Evolutionary conservation across 495 filamentous ascomycete species (phyloP), one percentile per base, ranked within the genome.

Genomic region (Platismatia glauca): DNA sequence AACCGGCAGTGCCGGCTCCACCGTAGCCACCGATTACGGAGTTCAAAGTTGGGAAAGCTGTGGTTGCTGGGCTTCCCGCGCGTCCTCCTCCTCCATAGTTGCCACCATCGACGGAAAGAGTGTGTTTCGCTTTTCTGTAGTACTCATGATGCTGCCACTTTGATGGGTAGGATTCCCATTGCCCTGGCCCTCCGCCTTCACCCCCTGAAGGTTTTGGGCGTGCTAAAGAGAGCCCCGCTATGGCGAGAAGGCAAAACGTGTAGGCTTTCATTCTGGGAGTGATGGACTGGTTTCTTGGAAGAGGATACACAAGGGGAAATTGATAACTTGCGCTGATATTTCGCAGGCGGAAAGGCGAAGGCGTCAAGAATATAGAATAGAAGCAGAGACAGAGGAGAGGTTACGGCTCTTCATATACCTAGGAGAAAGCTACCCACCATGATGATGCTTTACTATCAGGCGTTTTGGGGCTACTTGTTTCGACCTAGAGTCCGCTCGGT

Each of bases 261-360:
- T 39, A 44, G 43, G 31, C 56, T 34, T 46, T 63, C 61, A 63
- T 63, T 18, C 7, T 58, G 41, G 4, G 31, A 57, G 39, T 16
- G n/a, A 18, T 0, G 6, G 9, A 29, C 15, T 58, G 39, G 39
- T 6, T 15, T 22, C 29, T 20, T 4, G 20, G 46, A 58, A 39
- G 20, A 57, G 16, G 9, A 39, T 35, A n/a, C 11, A 35, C 4
- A 7, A 52, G 18, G 39, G 15, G 11, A 13, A 33, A 44, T 33
- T 27, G 24, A 33, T 35, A 12, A 55, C 15, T 55, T 34, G 35
- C 35, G 34, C 13, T 24, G 20, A 43, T 9, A 20, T 7, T 31
- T 52, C 7, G 48, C 12, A 31, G 18, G 48, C 7, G 22, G 5
- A 18, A 44, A 33, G 37, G 2, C 27, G 37, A 22, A 38, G 4